phyloP scores from a whole-genome alignment of 257 asterid genomes.

The Fraxinus quadrangulata region DNA sequence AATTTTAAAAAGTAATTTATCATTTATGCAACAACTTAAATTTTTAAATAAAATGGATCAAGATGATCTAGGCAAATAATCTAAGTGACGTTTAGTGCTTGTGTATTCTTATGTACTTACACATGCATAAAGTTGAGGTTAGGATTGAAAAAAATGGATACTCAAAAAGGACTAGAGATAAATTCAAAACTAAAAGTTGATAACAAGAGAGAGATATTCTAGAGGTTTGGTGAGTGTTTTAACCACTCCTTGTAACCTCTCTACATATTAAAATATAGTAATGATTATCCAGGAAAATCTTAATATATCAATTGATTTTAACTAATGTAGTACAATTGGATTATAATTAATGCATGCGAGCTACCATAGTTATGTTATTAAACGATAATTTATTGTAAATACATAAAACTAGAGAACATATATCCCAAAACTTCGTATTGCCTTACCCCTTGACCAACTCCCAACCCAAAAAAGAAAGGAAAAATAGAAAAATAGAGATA shows the following conservation, averaged over 20 bases:
- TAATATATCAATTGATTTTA: background rate
- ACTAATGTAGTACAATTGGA: background rate
- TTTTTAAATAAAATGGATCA: background rate
- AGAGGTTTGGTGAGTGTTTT: constrained; percentile 38
- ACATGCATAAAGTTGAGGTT: constrained; percentile 28
- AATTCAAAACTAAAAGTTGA: constrained; percentile 19
- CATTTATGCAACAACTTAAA: too few species aligned
- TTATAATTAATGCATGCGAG: background rate
- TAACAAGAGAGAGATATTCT: constrained; percentile 13
- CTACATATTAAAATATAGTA: background rate
- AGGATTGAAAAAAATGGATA: constrained; percentile 34
- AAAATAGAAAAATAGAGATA: too few species aligned
- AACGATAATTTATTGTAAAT: background rate
- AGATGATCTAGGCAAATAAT: background rate
- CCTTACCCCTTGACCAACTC: too few species aligned
- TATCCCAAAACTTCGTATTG: background rate
- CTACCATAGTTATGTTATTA: background rate
- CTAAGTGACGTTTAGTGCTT: background rate
- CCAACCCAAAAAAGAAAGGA: background rate
- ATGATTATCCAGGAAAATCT: background rate
- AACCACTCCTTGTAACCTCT: constrained; percentile 27
- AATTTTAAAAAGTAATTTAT: background rate
- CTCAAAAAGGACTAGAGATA: background rate
- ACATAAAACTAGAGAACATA: background rate
- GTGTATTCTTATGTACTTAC: background rate